These are phyloP conservation scores for Oropetium thomaeum DNA, from an alignment of 176 grass and related monocot genomes.

Conservation along the genomic window DNA sequence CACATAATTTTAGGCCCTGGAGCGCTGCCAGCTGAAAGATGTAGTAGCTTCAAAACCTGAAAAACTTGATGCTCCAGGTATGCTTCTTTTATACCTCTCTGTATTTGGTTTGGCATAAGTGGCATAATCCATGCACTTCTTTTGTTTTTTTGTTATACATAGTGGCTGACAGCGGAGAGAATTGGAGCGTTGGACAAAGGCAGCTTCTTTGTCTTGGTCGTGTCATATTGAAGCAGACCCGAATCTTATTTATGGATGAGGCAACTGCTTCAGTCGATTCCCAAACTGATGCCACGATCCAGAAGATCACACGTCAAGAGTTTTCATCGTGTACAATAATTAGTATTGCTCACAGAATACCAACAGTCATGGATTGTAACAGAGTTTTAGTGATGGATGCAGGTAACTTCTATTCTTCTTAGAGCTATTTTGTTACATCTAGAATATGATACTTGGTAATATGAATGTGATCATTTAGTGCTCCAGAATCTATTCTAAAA, in stretches of 20 bases:
- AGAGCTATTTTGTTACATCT: neutral
- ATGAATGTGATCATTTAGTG: neutral
- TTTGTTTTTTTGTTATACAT: slow-evolving; percentile 2
- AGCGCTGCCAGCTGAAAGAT: slow-evolving; percentile 90
- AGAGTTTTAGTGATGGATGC: slow-evolving; percentile 84
- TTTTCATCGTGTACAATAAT: slow-evolving; percentile 87
- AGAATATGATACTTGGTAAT: neutral
- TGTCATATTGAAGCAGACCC: slow-evolving; percentile 71
- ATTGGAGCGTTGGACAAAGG: slow-evolving; percentile 94
- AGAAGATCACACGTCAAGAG: slow-evolving; percentile 80
- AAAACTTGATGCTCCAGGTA: slow-evolving; percentile 86
- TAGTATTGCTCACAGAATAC: slow-evolving; percentile 94
- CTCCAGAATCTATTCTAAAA: slow-evolving; percentile 17
- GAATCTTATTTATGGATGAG: slow-evolving; percentile 91
- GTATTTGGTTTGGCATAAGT: neutral
- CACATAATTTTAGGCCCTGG: slow-evolving; percentile 67
- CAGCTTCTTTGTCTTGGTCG: slow-evolving; percentile 86
- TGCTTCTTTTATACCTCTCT: slow-evolving; percentile 9
- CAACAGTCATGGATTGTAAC: slow-evolving; percentile 94
- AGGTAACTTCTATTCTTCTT: slow-evolving; percentile 30
- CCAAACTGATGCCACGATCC: slow-evolving; percentile 82
- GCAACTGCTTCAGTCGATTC: slow-evolving; percentile 96
- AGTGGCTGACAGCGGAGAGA: slow-evolving; percentile 94
- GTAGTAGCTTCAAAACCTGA: slow-evolving; percentile 72
- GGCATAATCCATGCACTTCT: neutral